Percentiles rank a stretch among this genome's conserved stretches.
phyloP scores from a whole-genome alignment of 768 basidiomycete genomes.

The Podaxis sp. region DNA sequence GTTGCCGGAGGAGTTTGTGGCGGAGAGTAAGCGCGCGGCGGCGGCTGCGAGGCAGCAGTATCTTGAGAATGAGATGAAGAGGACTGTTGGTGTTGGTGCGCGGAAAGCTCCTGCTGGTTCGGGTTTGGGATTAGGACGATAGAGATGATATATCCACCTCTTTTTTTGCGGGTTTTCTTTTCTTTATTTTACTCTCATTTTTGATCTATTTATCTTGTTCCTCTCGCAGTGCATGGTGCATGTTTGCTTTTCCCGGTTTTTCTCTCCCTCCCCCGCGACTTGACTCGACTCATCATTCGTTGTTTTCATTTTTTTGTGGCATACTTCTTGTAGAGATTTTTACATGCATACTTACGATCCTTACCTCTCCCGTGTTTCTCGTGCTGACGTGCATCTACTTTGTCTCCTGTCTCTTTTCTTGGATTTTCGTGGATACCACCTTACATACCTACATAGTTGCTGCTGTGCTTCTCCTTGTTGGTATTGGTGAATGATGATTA shows the following conservation, averaged over 20 bases:
- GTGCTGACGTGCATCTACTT: background rate
- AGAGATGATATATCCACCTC: background rate
- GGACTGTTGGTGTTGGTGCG: slow-evolving; percentile 11
- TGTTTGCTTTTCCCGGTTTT: background rate
- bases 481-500: background rate
- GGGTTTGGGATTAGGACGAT: background rate
- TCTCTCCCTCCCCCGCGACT: background rate
- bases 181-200: background rate
- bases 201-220: background rate
- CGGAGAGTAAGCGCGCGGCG: background rate
- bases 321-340: background rate
- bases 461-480: background rate
- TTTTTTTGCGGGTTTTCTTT: background rate
- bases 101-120: slow-evolving; percentile 14
- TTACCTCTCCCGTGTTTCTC: background rate
- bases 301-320: background rate
- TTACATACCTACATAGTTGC: background rate
- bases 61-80: slow-evolving; percentile 1
- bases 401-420: background rate
- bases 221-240: background rate
- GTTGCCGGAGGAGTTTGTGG: slow-evolving; percentile 19
- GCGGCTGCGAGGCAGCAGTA: slow-evolving; percentile 7
- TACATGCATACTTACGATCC: background rate
- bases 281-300: background rate
- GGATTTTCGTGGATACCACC: background rate